Conservation (phyloP, 129 eudicot species). For the Dittrichia graveolens region DNA sequence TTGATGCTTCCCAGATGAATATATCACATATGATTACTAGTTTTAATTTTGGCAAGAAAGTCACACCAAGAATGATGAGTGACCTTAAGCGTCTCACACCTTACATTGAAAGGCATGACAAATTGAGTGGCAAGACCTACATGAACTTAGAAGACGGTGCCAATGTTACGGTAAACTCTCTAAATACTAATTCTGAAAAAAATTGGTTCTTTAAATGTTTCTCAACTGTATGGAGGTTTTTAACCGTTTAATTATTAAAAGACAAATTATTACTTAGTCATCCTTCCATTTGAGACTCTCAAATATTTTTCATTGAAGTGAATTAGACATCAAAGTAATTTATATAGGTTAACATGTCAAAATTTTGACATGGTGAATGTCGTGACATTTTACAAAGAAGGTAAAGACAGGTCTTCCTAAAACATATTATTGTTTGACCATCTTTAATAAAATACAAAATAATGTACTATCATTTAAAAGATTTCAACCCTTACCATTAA, state of each 20-base stretch:
- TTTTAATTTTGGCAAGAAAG: constrained; percentile 66
- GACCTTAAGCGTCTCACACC: constrained; percentile 60
- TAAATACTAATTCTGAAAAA: not conserved
- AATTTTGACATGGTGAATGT: too few relatives aligned
- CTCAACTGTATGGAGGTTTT: not conserved
- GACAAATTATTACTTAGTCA: too few relatives aligned
- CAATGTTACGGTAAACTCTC: constrained; percentile 71
- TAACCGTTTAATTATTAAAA: not conserved
- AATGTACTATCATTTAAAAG: too few relatives aligned
- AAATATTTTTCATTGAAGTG: too few relatives aligned
- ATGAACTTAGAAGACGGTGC: constrained; percentile 43
- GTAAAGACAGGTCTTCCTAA: too few relatives aligned
- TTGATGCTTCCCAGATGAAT: constrained; percentile 84
- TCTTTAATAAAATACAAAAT: too few relatives aligned
- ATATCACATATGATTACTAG: constrained; percentile 72
- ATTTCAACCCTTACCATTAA: too few relatives aligned
- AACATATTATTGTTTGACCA: too few relatives aligned
- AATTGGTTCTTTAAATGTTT: not conserved
- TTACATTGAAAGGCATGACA: constrained; percentile 58
- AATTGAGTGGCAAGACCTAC: constrained; percentile 50
- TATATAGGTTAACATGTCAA: too few relatives aligned
- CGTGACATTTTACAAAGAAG: too few relatives aligned
- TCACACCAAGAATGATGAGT: constrained; percentile 55
- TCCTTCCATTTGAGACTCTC: too few relatives aligned
- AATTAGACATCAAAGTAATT: too few relatives aligned